Conservation (phyloP, 495 filamentous ascomycete genomes). For the Cryomyces minteri region DNA sequence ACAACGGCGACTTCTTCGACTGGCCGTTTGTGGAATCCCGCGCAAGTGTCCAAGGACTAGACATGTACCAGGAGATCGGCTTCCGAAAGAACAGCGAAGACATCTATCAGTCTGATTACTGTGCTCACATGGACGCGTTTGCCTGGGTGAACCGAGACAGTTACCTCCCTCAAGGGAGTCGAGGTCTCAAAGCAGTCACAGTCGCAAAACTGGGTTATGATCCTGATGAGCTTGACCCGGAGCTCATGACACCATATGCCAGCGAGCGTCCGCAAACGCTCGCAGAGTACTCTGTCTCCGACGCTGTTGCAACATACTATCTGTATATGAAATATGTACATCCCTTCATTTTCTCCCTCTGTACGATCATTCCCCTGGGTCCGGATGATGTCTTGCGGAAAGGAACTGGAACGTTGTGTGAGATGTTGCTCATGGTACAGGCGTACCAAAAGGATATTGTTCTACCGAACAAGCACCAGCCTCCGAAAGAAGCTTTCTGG, state of each 20-base stretch:
- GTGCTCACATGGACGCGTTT: slow-evolving; percentile 98
- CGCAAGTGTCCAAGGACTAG: slow-evolving; percentile 85
- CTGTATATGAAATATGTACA: slow-evolving; percentile 99
- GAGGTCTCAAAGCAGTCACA: slow-evolving; percentile 94
- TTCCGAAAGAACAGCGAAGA: slow-evolving; percentile 91
- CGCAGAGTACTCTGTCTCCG: slow-evolving; percentile 96
- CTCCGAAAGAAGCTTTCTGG: slow-evolving; percentile 83
- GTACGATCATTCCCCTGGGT: slow-evolving; percentile 86
- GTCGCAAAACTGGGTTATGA: slow-evolving; percentile 97
- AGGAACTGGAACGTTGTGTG: slow-evolving; percentile 91
- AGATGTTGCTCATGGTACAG: slow-evolving; percentile 98
- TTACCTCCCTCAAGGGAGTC: slow-evolving; percentile 92
- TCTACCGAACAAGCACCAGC: slow-evolving; percentile 89
- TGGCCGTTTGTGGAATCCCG: slow-evolving; percentile 96
- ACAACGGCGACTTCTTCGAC: slow-evolving; percentile 99
- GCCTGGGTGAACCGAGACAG: slow-evolving; percentile 98
- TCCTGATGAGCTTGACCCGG: slow-evolving; percentile 92
- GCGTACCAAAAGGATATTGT: slow-evolving; percentile 85
- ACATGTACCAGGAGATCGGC: slow-evolving; percentile 97
- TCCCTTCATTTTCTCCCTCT: slow-evolving; percentile 96
- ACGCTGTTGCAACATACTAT: slow-evolving; percentile 97
- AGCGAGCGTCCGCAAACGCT: slow-evolving; percentile 81
- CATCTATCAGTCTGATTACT: slow-evolving; percentile 85
- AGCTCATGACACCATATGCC: slow-evolving; percentile 87
- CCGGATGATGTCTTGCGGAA: slow-evolving; percentile 88